A percentile compares a stretch with the other conserved stretches of the same genome.
phyloP scores from a whole-genome alignment of 495 filamentous ascomycete genomes.

The Glarea lozoyensis region DNA sequence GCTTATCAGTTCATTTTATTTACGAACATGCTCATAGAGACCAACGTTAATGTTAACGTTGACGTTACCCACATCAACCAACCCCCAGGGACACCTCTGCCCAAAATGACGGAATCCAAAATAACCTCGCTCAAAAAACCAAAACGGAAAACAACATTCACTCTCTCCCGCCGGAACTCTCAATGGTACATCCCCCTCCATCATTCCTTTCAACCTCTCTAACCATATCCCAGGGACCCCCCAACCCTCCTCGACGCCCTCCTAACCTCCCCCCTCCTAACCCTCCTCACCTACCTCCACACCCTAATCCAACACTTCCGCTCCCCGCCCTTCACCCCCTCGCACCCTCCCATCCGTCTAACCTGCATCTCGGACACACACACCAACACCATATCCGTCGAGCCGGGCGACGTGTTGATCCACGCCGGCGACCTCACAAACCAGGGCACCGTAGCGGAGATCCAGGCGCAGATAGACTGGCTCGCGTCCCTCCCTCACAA shows the following conservation, averaged over 20 bases:
- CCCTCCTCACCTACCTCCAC: slow-evolving; percentile 42
- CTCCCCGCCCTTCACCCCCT: slow-evolving; percentile 44
- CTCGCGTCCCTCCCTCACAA: slow-evolving; percentile 58
- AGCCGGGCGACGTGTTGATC: slow-evolving; percentile 76
- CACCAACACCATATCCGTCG: slow-evolving; percentile 46
- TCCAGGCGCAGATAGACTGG: slow-evolving; percentile 77
- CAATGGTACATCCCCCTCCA: too few relatives aligned
- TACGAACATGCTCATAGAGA: too few relatives aligned
- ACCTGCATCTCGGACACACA: slow-evolving; percentile 93
- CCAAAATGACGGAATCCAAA: not conserved
- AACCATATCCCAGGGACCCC: slow-evolving; percentile 46
- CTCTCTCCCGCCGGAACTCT: too few relatives aligned
- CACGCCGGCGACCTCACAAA: slow-evolving; percentile 83
- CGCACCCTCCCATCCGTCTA: slow-evolving; percentile 53
- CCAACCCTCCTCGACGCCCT: slow-evolving; percentile 40
- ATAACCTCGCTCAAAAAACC: slow-evolving; percentile 13
- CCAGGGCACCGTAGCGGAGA: slow-evolving; percentile 57
- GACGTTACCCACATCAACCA: not conserved
- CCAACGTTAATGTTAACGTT: too few relatives aligned
- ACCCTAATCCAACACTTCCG: slow-evolving; percentile 53
- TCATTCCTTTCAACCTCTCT: too few relatives aligned
- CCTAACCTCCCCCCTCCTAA: slow-evolving; percentile 37
- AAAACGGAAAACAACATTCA: too few relatives aligned
- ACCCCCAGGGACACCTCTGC: not conserved
- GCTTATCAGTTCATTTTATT: too few relatives aligned